A percentile compares a stretch with the other conserved stretches of the same genome.
Conservation (phyloP, 2,329 filamentous ascomycete species). For the Thermoascus crustaceus region DNA sequence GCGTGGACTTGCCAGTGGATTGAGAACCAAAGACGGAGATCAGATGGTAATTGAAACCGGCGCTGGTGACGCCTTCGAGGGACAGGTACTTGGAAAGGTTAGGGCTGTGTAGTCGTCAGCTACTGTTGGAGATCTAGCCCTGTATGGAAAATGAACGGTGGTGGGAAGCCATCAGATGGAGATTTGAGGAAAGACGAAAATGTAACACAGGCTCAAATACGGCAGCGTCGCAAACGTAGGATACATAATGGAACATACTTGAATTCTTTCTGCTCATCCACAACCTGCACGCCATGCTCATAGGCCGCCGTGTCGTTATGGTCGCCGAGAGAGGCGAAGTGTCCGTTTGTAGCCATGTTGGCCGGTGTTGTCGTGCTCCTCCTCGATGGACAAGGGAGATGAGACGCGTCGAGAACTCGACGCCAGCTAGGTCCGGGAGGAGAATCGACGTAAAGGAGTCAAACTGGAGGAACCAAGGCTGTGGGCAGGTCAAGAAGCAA, state of each 20-base stretch:
- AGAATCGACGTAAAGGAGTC: constrained; percentile 1
- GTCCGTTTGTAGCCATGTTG: constrained; percentile 38
- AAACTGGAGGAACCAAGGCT: no score
- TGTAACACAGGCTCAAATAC: not conserved
- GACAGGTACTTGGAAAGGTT: constrained; percentile 76
- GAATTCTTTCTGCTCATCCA: constrained; percentile 94
- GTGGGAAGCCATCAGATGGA: not conserved
- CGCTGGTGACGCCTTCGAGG: constrained; percentile 68
- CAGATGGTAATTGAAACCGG: constrained; percentile 98
- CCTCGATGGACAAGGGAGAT: constrained; percentile 18
- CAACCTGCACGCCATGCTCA: constrained; percentile 91
- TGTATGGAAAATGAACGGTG: no score
- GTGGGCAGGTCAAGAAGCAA: no score
- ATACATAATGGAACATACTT: constrained; percentile 55
- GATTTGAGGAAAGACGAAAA: not conserved
- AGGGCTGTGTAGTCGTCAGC: constrained; percentile 43
- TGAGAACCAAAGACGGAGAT: constrained; percentile 98
- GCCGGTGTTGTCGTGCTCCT: constrained; percentile 25
- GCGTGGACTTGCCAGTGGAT: constrained; percentile 95
- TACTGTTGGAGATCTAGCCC: constrained; percentile 2
- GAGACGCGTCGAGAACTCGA: constrained; percentile 15
- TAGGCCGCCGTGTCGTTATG: constrained; percentile 44
- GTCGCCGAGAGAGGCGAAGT: constrained; percentile 37
- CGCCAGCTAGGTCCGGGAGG: constrained; percentile 25
- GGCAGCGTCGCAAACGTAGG: not conserved